Evolutionary conservation across 768 basidiomycete species (phyloP).

Genomic region (Galerina sulciceps): DNA sequence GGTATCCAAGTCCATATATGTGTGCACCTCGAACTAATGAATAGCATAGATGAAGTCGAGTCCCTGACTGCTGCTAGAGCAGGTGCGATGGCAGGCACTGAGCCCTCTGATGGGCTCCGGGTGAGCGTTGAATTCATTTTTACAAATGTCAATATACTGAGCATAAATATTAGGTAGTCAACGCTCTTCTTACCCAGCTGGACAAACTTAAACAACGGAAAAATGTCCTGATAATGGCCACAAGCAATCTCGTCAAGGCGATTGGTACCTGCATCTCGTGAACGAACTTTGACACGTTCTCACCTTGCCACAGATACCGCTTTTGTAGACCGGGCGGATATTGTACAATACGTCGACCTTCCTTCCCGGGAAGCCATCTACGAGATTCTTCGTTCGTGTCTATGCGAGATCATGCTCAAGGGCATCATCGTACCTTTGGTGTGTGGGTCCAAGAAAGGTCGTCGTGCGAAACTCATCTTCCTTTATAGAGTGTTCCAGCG

Average conservation of each 20-base stretch:
- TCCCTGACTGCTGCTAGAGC: constrained; percentile 93
- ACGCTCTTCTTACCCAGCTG: constrained; percentile 94
- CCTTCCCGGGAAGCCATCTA: constrained; percentile 93
- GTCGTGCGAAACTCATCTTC: constrained; percentile 1
- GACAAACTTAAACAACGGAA: constrained; percentile 93
- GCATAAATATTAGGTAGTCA: constrained; percentile 76
- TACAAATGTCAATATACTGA: background rate
- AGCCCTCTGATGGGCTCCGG: constrained; percentile 92
- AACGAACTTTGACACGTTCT: background rate
- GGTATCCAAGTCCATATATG: constrained; percentile 46
- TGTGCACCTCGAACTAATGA: background rate
- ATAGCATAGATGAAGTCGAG: constrained; percentile 86
- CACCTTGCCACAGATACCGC: constrained; percentile 71
- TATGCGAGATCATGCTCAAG: constrained; percentile 77
- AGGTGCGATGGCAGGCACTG: constrained; percentile 93
- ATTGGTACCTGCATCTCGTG: constrained; percentile 69
- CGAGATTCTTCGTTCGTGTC: constrained; percentile 84
- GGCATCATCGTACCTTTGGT: constrained; percentile 72
- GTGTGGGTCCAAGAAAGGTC: constrained; percentile 25
- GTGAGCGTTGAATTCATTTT: constrained; percentile 44
- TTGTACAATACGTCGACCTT: constrained; percentile 91
- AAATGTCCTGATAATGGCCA: constrained; percentile 96
- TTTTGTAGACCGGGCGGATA: constrained; percentile 96
- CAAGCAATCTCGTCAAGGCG: constrained; percentile 92
- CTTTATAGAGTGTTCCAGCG: constrained; percentile 58